Conservation (phyloP, 345 rosid genomes). For the Populus euphratica region DNA sequence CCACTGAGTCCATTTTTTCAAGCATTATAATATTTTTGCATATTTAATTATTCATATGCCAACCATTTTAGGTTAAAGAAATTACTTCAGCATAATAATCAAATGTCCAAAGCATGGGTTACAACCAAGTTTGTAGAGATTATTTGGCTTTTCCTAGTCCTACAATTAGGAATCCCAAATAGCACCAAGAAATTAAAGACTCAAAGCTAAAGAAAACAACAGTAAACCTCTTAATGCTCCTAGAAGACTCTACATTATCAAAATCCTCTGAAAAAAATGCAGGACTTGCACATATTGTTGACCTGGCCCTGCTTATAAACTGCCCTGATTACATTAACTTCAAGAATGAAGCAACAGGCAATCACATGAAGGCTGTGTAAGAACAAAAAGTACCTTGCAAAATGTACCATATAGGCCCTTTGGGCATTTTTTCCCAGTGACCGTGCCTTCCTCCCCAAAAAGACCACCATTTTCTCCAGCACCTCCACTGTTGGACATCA, state of each 20-base stretch:
- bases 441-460: slow-evolving; percentile 77
- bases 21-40: neutral
- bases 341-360: neutral
- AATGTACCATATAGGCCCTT: slow-evolving; percentile 91
- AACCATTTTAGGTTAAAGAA: neutral
- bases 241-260: neutral
- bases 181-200: neutral
- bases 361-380: slow-evolving; percentile 5
- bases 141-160: neutral
- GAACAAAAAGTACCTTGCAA: slow-evolving; percentile 55
- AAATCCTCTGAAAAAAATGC: neutral
- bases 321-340: neutral
- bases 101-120: neutral
- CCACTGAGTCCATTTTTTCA: neutral
- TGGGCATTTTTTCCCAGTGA: slow-evolving; percentile 88
- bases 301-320: neutral
- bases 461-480: slow-evolving; percentile 75
- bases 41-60: neutral
- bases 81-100: neutral
- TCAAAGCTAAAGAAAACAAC: neutral
- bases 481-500: slow-evolving; percentile 72
- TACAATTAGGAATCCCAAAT: neutral
- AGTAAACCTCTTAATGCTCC: neutral
- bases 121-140: neutral
- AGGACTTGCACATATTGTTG: neutral